Base-by-base conservation (phyloP, 768 basidiomycete genomes). In the Hysterangium stoloniferum region DNA sequence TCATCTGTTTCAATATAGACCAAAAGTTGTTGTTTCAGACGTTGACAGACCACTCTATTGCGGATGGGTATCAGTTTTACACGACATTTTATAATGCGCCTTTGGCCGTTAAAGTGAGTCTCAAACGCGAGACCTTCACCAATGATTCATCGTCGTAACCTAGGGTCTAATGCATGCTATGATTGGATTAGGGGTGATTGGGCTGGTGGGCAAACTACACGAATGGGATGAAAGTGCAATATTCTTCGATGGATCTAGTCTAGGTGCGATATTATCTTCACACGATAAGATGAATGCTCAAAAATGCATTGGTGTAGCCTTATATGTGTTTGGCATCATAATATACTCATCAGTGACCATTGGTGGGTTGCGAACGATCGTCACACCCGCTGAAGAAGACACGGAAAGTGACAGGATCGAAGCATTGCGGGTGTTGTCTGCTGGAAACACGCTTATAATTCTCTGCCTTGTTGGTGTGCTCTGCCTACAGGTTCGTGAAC, bases 21-120 rank as follows among this genome's bases (percentile, higher is more conserved):
- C 82, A 92, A 65, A 80, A 84, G 32, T 70, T 96, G 46, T 71
- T 97, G 41, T 94, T 86, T 70, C 70, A 74, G 24, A 70, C 73
- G 17, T 58, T 87, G 36, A 83, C 80, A 2, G 76, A 85, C 1
- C 76, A 81, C 45, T 71, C 77, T 28, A 61, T 86, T 37, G 70
- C 75, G 36, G 89, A 94, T 61, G 92, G 85, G 4, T 84, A 88
- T 64, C 80, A 84, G 60, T 95, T 93, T 68, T 97, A 97, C 63
- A 78, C 78, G 44, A 93, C 89, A 22, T 97, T 96, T 70, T 95
- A 79, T 68, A 88, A 90, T 64, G 82, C 94, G 1, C 94, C 94
- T 3, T 85, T 84, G 24, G 94, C 90, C 35, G 91, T 96, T 68
- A 94, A 93, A 80, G 92, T 87, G 52, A 40, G 75, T 63, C 31